Conservation (phyloP, 768 basidiomycete genomes). For the Lentinula sp. region DNA sequence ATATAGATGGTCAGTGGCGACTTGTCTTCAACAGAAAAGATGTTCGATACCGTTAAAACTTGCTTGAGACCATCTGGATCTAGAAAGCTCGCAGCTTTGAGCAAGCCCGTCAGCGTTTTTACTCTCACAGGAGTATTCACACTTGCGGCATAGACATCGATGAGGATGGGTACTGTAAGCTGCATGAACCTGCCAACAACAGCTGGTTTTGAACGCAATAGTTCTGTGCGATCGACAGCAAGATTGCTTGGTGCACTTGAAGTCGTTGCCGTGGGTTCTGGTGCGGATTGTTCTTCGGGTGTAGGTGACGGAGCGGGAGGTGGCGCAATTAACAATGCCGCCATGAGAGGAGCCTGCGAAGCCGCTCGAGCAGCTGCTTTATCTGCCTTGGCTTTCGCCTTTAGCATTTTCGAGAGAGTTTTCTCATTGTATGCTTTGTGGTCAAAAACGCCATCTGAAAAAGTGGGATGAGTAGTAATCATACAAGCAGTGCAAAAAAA, state of each 20-base stretch:
- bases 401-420: slow-evolving; percentile 65
- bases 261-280: slow-evolving; percentile 16
- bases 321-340: slow-evolving; percentile 19
- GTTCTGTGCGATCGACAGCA: slow-evolving; percentile 57
- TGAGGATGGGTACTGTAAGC: slow-evolving; percentile 85
- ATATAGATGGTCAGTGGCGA: slow-evolving; percentile 9
- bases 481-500: background rate
- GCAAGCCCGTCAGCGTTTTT: slow-evolving; percentile 80
- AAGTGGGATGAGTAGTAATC: slow-evolving; percentile 7
- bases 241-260: slow-evolving; percentile 29
- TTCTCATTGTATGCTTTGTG: slow-evolving; percentile 88
- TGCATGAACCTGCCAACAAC: slow-evolving; percentile 83
- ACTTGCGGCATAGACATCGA: slow-evolving; percentile 99
- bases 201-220: slow-evolving; percentile 68
- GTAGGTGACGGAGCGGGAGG: slow-evolving; percentile 18
- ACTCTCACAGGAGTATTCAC: slow-evolving; percentile 82
- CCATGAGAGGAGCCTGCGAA: slow-evolving; percentile 23
- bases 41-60: slow-evolving; percentile 65
- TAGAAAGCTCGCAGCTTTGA: slow-evolving; percentile 90
- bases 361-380: slow-evolving; percentile 64
- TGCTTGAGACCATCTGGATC: slow-evolving; percentile 68
- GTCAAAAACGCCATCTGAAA: slow-evolving; percentile 90
- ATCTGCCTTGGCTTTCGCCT: slow-evolving; percentile 80
- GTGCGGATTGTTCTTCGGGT: slow-evolving; percentile 18
- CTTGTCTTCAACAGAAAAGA: slow-evolving; percentile 1